Evolutionary conservation across 1,139 yeast genomes (phyloP).

Genomic region (Blastobotrys malaysiensis): DNA sequence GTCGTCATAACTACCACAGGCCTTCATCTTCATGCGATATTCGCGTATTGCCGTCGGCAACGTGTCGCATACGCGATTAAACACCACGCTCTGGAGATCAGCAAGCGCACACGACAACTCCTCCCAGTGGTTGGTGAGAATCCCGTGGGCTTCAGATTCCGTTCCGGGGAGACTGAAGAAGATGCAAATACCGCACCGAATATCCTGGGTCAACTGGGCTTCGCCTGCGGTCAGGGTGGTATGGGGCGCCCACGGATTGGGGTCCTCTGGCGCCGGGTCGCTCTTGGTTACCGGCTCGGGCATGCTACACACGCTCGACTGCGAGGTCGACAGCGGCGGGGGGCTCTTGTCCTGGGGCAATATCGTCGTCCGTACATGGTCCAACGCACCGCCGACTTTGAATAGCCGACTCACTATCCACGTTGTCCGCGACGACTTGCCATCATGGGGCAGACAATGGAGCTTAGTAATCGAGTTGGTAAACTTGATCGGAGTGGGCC

Average conservation of each 20-base stretch:
- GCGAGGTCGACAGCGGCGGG: neutral
- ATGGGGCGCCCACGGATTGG: slow-evolving; percentile 6
- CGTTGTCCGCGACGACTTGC: slow-evolving; percentile 4
- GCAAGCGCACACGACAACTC: slow-evolving; percentile 24
- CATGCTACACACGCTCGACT: neutral
- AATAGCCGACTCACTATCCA: slow-evolving; percentile 24
- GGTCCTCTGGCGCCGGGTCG: neutral
- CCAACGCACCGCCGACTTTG: slow-evolving; percentile 14
- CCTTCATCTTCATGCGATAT: neutral
- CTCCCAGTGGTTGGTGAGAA: slow-evolving; percentile 26
- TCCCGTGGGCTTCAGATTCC: slow-evolving; percentile 19
- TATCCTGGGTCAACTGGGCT: slow-evolving; percentile 7
- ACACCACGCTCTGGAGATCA: slow-evolving; percentile 21
- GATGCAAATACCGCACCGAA: slow-evolving; percentile 22
- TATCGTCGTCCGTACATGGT: slow-evolving; percentile 4
- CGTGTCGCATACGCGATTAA: slow-evolving; percentile 11
- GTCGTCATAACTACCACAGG: neutral
- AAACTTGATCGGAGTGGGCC: slow-evolving; percentile 24
- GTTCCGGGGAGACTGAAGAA: slow-evolving; percentile 17
- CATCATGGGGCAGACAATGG: slow-evolving; percentile 21
- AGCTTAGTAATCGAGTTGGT: slow-evolving; percentile 22
- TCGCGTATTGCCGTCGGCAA: slow-evolving; percentile 17
- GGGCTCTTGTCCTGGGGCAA: slow-evolving; percentile 7
- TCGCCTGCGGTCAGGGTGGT: neutral
- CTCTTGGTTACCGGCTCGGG: neutral